Base-by-base conservation (phyloP, 2,329 filamentous ascomycete genomes). In the Tolypocladium album region DNA sequence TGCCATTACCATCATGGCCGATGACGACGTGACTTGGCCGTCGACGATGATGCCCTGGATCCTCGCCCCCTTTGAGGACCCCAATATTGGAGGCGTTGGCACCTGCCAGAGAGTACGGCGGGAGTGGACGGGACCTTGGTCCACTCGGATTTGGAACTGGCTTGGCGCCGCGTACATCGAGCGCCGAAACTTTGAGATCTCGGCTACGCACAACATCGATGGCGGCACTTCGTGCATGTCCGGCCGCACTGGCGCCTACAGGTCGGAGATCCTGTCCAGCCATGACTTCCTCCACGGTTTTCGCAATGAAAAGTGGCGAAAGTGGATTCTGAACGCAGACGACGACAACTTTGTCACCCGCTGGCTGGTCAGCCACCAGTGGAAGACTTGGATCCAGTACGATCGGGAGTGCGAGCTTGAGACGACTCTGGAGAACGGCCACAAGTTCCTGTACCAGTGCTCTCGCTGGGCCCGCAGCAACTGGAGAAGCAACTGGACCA, bases 281-380 rank as follows among this genome's bases (percentile, higher is more conserved):
- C 85, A 88, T 61, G 86, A 88, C 58, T 97, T 97, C 74, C 86
- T 92, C 50, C 84, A 92, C 64, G 90, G 88, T 55, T 97, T 97
- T 78, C 92, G 90, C 66, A 91, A 92, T 59, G 93, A 97, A 76
- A 88, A 88, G 67, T 96, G 90, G 90, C 83, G 88, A 56, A 86
- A 88, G 68, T 96, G 88, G 76, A 92, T 92, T 69, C 82, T 97
- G 62, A 97, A 97, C 70, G 92, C 93, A 34, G 93, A 97, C 74
- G 93, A 97, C 73, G 93, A 97, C 80, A 97, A 97, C 76, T 97
- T 97, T 76, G 90, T 97, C 67, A 97, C 93, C 8, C 87, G 93
- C 61, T 97, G 93, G 93, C 83, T 97, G 69, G 92, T 97, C 66
- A 89, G 86, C 64, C 88, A 96, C 76, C 83, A 88, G 66, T 96